A percentile compares a stretch with the other conserved stretches of the same genome.
Conservation (phyloP, 139 green algal species). For the Chlamydomonas sp. region DNA sequence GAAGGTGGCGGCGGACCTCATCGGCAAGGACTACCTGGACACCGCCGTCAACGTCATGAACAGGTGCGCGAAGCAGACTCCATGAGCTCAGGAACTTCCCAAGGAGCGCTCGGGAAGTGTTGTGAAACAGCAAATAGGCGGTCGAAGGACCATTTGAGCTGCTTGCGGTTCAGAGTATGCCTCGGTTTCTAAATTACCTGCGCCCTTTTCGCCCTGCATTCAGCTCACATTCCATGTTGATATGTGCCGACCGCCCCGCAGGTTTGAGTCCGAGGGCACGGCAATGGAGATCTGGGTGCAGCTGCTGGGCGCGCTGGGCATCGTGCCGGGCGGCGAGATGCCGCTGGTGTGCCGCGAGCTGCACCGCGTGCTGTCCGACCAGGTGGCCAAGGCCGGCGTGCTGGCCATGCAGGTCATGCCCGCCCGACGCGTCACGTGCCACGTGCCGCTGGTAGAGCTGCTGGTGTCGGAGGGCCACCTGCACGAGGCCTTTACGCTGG, state of each 20-base stretch:
- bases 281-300: slow-evolving; percentile 37
- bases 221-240: background rate
- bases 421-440: slow-evolving; percentile 5
- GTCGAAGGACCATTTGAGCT: no score
- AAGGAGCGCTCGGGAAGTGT: no score
- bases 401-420: slow-evolving; percentile 12
- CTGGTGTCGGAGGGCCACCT: slow-evolving; percentile 25
- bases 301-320: slow-evolving; percentile 35
- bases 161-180: no score
- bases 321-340: slow-evolving; percentile 16
- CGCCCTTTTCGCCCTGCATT: no score
- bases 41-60: slow-evolving; percentile 41
- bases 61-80: background rate
- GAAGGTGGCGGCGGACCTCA: slow-evolving; percentile 36
- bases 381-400: background rate
- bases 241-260: background rate
- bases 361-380: background rate
- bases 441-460: slow-evolving; percentile 21
- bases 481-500: background rate
- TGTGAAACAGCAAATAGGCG: no score
- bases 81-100: no score
- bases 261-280: slow-evolving; percentile 34
- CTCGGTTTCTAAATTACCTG: no score
- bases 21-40: slow-evolving; percentile 31
- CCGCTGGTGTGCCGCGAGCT: slow-evolving; percentile 9